Base-by-base conservation (phyloP, 1,284 basidiomycete species). In the Rhodotorula sp. region DNA sequence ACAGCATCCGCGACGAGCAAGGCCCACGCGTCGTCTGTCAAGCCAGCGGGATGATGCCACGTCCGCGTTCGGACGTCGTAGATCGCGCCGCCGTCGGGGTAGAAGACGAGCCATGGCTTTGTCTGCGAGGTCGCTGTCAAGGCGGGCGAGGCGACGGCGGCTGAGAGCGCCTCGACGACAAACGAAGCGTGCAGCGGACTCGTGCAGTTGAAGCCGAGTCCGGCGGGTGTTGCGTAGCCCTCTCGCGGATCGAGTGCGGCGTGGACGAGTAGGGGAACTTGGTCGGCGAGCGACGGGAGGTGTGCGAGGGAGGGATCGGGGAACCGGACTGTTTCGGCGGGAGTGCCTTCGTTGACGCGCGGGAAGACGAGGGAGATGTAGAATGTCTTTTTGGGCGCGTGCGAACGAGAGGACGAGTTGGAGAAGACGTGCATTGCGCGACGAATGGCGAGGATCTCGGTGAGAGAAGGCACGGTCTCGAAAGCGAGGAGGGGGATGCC, bases 281-380 rank as follows among this genome's bases (percentile, higher is more conserved):
- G 69, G 27, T 57, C 62, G 2, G 39, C 36, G 17, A 74, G 59
- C 19, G 34, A 10, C 0, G 29, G 19, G 19, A 56, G 59, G 7
- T 36, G 22, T 24, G 30, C 19, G 29, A 64, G 48, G 3, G 52
- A 46, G 5, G 64, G 57, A 46, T 74, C 73, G 9, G 73, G 73
- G 52, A 67, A 68, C 3, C 52, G 39, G 17, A 67, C 60, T 7
- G 34, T 8, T 4, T 62, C 49, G 4, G 46, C 56, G 6, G 24
- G 22, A n/a, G n/a, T 29, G 20, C 30, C 49, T 19, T 30, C 36
- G 13, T 27, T 29, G 17, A 59, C n/a, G 22, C 67, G 53, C 1
- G 73, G 73, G 30, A 74, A 74, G 22, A 74, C 73, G 64, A 66
- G 70, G n/a, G 65, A 62, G 52, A 74, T 61, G 57, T 67, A 71